Base-by-base conservation (phyloP, 2,329 filamentous ascomycete genomes). In the Colletotrichum liaoningense region DNA sequence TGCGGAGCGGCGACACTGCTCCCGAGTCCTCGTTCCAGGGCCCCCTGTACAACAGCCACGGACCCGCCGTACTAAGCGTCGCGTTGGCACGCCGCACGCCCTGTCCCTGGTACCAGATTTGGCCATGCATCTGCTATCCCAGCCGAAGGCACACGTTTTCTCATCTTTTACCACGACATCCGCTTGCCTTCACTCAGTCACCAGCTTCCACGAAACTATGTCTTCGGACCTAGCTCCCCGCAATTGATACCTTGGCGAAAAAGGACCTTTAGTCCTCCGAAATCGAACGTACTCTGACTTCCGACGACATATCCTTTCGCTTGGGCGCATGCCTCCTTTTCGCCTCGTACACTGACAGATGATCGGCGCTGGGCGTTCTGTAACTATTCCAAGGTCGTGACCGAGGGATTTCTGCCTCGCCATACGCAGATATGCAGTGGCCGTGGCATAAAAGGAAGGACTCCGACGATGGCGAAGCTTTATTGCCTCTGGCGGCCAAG, bases 401-500 rank as follows among this genome's bases (percentile, higher is more conserved):
- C 26, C 42, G 63, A 72, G 63, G 68, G 58, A 55, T 22, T 49
- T 19, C 55, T 63, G 63, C 72, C 63, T 73, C 73, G 57, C 57
- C 63, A 35, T 63, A 35, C 58, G 59, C 74, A 72, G 80, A 79
- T 63, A 83, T 83, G 81, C 80, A 80, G 79, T 83, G 81, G 81
- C 81, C 80, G 58, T 83, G 80, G 79, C 79, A 78, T 72, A 79
- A 78, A 77, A 79, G 80, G 77, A 77, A 81, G 69, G 75, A 75
- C 69, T 79, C 82, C 74, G 78, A 79, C 75, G 78, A 80, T 71
- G 77, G 78, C 54, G 78, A 67, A 57, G 55, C 79, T 30, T 77
- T 85, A 63, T 79, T 83, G 60, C 84, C 84, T 62, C 56, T 84
- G 52, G 77, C 81, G 55, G 49, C 67, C 42, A 76, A 78, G 57